phyloP scores from a whole-genome alignment of 768 basidiomycete genomes.

The Rhodotorula kratochvilovae region DNA sequence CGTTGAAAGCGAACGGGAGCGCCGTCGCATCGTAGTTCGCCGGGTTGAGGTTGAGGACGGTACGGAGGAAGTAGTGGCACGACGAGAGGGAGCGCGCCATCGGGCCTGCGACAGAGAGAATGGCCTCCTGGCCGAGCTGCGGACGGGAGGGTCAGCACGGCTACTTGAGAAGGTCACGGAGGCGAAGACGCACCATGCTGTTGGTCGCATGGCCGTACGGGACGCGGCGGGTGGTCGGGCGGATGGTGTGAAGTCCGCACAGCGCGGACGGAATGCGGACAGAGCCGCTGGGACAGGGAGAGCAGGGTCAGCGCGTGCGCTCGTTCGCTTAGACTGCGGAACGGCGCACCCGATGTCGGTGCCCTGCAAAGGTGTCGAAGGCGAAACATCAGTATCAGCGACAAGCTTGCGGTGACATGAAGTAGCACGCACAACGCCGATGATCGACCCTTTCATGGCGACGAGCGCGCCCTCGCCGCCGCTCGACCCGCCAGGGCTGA shows the following conservation, averaged over 20 bases:
- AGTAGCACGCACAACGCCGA: constrained; percentile 33
- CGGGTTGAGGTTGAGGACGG: constrained; percentile 50
- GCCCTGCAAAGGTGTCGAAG: constrained; percentile 7
- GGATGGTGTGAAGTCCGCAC: constrained; percentile 56
- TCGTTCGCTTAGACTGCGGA: fast-evolving
- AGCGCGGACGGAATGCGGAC: constrained; percentile 65
- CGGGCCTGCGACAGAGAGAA: constrained; percentile 7
- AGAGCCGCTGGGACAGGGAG: background rate
- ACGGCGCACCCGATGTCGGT: constrained; percentile 9
- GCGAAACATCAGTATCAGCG: background rate
- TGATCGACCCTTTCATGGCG: constrained; percentile 37
- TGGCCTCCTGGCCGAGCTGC: constrained; percentile 5
- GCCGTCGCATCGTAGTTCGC: constrained; percentile 57
- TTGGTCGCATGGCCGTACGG: constrained; percentile 39
- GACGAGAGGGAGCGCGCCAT: constrained; percentile 13
- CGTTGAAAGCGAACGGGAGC: background rate
- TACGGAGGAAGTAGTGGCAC: constrained; percentile 2
- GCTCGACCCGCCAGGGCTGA: constrained; percentile 42
- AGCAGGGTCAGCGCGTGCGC: constrained; percentile 33
- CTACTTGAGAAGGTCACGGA: background rate
- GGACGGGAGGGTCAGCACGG: background rate
- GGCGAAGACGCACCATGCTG: constrained; percentile 56
- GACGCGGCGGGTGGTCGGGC: constrained; percentile 18
- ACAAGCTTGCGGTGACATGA: too few relatives aligned
- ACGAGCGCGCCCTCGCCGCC: constrained; percentile 45